phyloP scores from a whole-genome alignment of 176 grass and related monocot species.

The Carex myosuroides region DNA sequence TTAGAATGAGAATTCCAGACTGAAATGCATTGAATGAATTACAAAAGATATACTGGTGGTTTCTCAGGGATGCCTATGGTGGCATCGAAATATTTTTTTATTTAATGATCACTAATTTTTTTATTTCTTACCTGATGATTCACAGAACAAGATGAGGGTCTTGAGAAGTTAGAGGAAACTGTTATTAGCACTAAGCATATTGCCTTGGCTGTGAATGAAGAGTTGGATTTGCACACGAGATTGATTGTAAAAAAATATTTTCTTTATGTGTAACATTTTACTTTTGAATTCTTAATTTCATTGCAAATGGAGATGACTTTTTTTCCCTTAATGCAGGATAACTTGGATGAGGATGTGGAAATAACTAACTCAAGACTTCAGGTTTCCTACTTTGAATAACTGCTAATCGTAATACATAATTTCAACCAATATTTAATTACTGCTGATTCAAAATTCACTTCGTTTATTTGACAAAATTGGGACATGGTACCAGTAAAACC shows the following conservation, averaged over 20 bases:
- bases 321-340: conserved; percentile 38
- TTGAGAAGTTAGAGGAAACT: conserved; percentile 48
- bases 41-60: neutral
- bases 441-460: neutral
- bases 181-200: conserved; percentile 66
- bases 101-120: neutral
- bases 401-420: neutral
- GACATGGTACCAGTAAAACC: neutral
- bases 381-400: conserved; percentile 18
- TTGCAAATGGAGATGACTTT: neutral
- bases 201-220: conserved; percentile 64
- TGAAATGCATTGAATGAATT: neutral
- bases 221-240: conserved; percentile 60
- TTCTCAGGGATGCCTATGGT: neutral
- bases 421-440: neutral
- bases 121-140: neutral
- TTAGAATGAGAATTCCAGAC: neutral
- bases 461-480: neutral
- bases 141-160: conserved; percentile 57
- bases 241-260: conserved; percentile 48
- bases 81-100: too few species aligned
- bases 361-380: conserved; percentile 40
- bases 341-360: conserved; percentile 48
- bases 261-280: neutral
- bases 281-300: neutral